Evolutionary conservation across 1,139 yeast species (phyloP).

Genomic region (Blastobotrys buckinghamii): DNA sequence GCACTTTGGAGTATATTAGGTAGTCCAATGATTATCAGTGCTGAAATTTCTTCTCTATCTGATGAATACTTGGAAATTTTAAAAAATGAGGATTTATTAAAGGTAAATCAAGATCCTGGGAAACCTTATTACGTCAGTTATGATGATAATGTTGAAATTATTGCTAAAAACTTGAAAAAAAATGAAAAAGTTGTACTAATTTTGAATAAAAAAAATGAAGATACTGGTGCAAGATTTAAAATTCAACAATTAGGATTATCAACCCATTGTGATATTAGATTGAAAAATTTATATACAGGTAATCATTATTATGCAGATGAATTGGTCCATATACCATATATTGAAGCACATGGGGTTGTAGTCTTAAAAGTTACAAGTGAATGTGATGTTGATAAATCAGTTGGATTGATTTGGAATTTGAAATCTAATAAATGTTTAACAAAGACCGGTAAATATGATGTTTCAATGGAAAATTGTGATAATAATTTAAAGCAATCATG

Average conservation of each 20-base stretch:
- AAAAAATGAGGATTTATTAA: slow-evolving; percentile 10
- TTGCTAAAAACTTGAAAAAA: slow-evolving; percentile 7
- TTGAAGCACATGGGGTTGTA: background rate
- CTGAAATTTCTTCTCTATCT: slow-evolving; percentile 6
- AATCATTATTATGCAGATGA: background rate
- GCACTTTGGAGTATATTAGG: slow-evolving; percentile 10
- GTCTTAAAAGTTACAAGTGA: background rate
- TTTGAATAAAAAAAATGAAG: slow-evolving; percentile 1
- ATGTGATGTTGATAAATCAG: background rate
- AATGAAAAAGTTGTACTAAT: slow-evolving; percentile 10
- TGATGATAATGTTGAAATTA: slow-evolving; percentile 2
- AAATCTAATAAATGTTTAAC: background rate
- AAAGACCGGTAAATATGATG: background rate
- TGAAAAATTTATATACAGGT: slow-evolving; percentile 3
- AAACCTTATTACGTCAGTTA: slow-evolving; percentile 8
- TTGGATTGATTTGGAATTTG: background rate
- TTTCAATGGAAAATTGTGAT: background rate
- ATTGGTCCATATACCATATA: background rate
- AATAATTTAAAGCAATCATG: slow-evolving; percentile 8
- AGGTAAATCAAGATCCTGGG: slow-evolving; percentile 5
- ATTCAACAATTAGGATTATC: background rate
- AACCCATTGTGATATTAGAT: background rate
- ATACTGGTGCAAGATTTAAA: background rate
- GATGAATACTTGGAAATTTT: slow-evolving; percentile 1
- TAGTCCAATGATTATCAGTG: slow-evolving; percentile 10